Conservation (phyloP, 2,329 filamentous ascomycete species). For the Penicillium sp. region DNA sequence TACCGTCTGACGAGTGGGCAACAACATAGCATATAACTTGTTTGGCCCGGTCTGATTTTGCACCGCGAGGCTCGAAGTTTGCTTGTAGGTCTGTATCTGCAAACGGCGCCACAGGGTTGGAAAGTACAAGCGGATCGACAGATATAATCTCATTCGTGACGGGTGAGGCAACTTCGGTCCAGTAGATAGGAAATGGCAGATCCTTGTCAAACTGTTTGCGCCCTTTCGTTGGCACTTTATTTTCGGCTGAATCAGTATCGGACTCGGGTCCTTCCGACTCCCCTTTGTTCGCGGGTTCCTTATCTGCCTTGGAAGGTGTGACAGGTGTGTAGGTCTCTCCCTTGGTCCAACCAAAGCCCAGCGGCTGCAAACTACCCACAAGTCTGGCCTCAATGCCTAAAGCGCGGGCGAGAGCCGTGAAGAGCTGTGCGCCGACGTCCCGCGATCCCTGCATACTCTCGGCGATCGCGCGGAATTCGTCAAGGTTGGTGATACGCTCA, state of each 20-base stretch:
- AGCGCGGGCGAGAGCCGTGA: conserved; percentile 77
- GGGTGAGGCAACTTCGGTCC: conserved; percentile 85
- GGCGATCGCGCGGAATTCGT: conserved; percentile 68
- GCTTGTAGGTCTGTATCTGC: conserved; percentile 66
- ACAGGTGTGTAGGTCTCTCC: conserved; percentile 67
- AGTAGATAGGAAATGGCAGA: conserved; percentile 82
- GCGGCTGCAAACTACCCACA: conserved; percentile 78
- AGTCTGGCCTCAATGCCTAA: conserved; percentile 79
- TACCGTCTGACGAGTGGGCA: conserved; percentile 77
- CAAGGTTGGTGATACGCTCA: conserved; percentile 66
- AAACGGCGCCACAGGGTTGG: conserved; percentile 61
- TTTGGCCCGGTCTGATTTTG: conserved; percentile 77
- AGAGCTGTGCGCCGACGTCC: conserved; percentile 84
- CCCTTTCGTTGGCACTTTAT: conserved; percentile 37
- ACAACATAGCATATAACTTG: conserved; percentile 90
- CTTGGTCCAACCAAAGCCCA: conserved; percentile 90
- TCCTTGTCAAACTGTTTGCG: conserved; percentile 66
- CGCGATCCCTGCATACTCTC: conserved; percentile 73
- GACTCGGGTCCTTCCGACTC: conserved; percentile 18
- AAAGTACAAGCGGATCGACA: conserved; percentile 70
- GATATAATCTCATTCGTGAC: conserved; percentile 74
- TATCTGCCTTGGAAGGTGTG: conserved; percentile 35
- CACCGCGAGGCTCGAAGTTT: conserved; percentile 77
- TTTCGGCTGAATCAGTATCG: conserved; percentile 19
- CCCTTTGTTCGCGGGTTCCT: conserved; percentile 1